Evolutionary conservation across 2,329 filamentous ascomycete genomes (phyloP).

Genomic region (Aureobasidium sp.): DNA sequence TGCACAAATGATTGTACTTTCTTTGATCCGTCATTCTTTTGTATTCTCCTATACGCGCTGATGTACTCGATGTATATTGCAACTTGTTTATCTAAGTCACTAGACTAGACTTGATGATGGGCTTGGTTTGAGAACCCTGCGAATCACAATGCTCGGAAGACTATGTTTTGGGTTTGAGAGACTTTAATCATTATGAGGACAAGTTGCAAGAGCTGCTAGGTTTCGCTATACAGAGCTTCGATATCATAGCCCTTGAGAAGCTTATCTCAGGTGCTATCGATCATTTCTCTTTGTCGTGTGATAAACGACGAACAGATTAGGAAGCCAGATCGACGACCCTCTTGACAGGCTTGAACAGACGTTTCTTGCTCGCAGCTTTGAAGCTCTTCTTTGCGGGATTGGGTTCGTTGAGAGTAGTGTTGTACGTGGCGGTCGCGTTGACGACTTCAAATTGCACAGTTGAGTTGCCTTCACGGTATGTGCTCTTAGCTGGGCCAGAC

Average conservation of each 20-base stretch:
- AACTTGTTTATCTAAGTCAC: background rate
- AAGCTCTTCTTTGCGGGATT: slow-evolving; percentile 2
- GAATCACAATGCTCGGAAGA: too few relatives aligned
- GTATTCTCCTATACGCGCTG: background rate
- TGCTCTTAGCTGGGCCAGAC: slow-evolving; percentile 27
- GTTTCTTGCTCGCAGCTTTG: slow-evolving; percentile 7
- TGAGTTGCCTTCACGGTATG: slow-evolving; percentile 31
- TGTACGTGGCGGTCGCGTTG: slow-evolving; percentile 1
- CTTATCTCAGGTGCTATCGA: background rate
- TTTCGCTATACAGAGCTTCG: background rate
- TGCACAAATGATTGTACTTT: slow-evolving; percentile 1
- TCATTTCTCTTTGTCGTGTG: background rate
- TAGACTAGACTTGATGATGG: too few relatives aligned
- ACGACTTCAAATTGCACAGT: slow-evolving; percentile 13
- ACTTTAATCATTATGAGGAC: too few relatives aligned
- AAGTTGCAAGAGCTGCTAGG: too few relatives aligned
- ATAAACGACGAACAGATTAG: background rate
- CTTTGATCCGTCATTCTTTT: background rate
- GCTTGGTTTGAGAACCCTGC: too few relatives aligned
- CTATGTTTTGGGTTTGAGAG: too few relatives aligned
- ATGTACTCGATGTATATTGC: too few relatives aligned
- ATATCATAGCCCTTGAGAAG: background rate
- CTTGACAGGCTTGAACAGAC: slow-evolving; percentile 5
- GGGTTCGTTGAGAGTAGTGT: slow-evolving; percentile 11
- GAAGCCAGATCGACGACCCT: background rate